Base-by-base conservation (phyloP, 805 yeast genomes). In the Candida hispaniensis region DNA sequence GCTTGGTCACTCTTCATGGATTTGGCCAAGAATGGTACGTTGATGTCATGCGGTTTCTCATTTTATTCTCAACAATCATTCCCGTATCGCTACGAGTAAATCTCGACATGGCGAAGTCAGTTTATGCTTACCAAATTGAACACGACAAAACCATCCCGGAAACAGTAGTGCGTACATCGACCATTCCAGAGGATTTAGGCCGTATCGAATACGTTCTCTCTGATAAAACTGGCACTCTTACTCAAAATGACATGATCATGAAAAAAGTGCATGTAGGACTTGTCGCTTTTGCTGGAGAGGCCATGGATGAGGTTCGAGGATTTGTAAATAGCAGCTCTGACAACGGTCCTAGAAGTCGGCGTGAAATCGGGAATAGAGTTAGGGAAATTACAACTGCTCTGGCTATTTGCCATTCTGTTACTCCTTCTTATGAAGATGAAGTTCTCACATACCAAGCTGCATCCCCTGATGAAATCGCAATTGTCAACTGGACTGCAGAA, bases 391-490 rank as follows among this genome's bases (percentile, higher is more conserved):
- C 85, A 1, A 56, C 73, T 0, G 80, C 95, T 1, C 63, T 91
- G 33, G 94, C 97, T 0, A 61, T 88, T n/a, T 91, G 99, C 55
- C 99, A 91, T 56, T 85, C 85, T 47, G 99, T 91, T 17, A 93
- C 98, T 0, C 99, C 99, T 1, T 75, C 93, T 0, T 70, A 75
- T 45, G 91, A 78, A 39, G 81, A 76, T 44, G 79, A 75, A 44
- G 74, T 64, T 40, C 54, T 75, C 10, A 69, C 83, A 2, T 91
- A 86, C 54, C 99, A 91, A 58, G 98, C 98, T 0, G 96, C 97
- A 0, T 86, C 96, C 0, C 99, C 99, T 0, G 99, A 91, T 61
- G 99, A 91, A 54, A 75, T 91, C 47, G 98, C 99, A 17, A 91
- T 91, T 44, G 97, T 91, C 12, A 78, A 78, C 50, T 91, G 83